These are phyloP conservation scores for Rhynchosporium secalis DNA, from an alignment of 2,329 filamentous ascomycete genomes.

Conservation along the genomic window DNA sequence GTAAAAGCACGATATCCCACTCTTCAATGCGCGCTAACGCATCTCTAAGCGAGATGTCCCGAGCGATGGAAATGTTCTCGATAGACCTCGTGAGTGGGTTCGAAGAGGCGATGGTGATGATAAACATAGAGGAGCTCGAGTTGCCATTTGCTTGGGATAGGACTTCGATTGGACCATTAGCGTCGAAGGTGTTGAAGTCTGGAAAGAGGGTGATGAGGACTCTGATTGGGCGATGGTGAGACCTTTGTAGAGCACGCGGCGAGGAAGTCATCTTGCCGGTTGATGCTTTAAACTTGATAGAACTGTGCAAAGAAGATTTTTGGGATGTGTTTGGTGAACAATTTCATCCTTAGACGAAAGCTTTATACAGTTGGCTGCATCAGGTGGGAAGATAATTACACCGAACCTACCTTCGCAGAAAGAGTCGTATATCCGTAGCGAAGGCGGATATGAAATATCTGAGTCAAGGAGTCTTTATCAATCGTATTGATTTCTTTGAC, in stretches of 20 bases:
- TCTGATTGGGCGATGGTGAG: not conserved
- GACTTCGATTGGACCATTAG: slow-evolving; percentile 12
- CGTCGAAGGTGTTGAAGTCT: slow-evolving; percentile 13
- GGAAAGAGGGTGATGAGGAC: slow-evolving; percentile 13
- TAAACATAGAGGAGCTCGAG: not conserved
- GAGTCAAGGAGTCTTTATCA: not conserved
- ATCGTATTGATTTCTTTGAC: too few species aligned
- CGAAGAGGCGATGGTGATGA: not conserved
- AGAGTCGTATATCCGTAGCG: not conserved
- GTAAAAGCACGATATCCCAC: slow-evolving; percentile 13
- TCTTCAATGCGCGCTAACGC: slow-evolving; percentile 3
- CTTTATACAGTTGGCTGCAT: not conserved
- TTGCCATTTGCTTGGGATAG: slow-evolving; percentile 8
- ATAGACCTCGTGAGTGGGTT: not conserved
- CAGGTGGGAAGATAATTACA: not conserved
- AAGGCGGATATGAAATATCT: not conserved
- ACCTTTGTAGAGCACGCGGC: slow-evolving; percentile 1
- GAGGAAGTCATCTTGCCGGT: not conserved
- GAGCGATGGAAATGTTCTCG: not conserved
- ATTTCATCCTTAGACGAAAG: too few species aligned
- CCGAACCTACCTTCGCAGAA: not conserved
- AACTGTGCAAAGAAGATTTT: not conserved
- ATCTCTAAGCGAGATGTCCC: slow-evolving; percentile 9
- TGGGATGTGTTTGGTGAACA: not conserved
- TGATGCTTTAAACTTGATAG: not conserved